A percentile compares a stretch with the other conserved stretches of the same genome.
phyloP scores from a whole-genome alignment of 2,329 filamentous ascomycete genomes.

The Ascochyta viciae-villosae region DNA sequence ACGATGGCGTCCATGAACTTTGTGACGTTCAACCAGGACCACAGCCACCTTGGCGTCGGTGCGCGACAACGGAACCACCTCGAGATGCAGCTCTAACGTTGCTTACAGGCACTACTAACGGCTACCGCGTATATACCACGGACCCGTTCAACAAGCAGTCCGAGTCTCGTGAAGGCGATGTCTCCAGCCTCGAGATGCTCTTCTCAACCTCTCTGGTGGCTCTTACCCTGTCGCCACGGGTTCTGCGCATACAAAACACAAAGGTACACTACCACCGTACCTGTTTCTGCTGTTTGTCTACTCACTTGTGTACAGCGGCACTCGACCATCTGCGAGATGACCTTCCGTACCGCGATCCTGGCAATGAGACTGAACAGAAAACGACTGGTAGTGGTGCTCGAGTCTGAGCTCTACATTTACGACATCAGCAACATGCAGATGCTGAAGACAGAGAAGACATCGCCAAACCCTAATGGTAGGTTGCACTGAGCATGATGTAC shows the following conservation, averaged over 20 bases:
- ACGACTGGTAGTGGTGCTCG: slow-evolving; percentile 88
- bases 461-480: slow-evolving; percentile 81
- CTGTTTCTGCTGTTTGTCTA: background rate
- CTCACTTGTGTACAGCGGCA: slow-evolving; percentile 58
- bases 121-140: slow-evolving; percentile 95
- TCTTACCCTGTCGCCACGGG: slow-evolving; percentile 86
- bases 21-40: slow-evolving; percentile 99
- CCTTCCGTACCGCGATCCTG: slow-evolving; percentile 94
- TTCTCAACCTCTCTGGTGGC: slow-evolving; percentile 98
- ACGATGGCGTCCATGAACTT: slow-evolving; percentile 76
- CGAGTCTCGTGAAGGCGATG: slow-evolving; percentile 92
- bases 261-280: slow-evolving; percentile 66
- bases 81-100: slow-evolving; percentile 12
- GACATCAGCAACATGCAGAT: slow-evolving; percentile 99
- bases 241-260: slow-evolving; percentile 95
- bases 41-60: slow-evolving; percentile 96
- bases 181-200: slow-evolving; percentile 96
- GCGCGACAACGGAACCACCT: slow-evolving; percentile 45
- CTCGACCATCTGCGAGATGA: slow-evolving; percentile 96
- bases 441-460: slow-evolving; percentile 89
- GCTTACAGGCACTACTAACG: slow-evolving; percentile 79
- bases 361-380: slow-evolving; percentile 95
- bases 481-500: slow-evolving; percentile 1
- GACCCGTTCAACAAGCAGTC: slow-evolving; percentile 96
- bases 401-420: slow-evolving; percentile 97